These are phyloP conservation scores for Diaporthe velutina DNA, from an alignment of 2,329 filamentous ascomycete species.

Conservation along the genomic window DNA sequence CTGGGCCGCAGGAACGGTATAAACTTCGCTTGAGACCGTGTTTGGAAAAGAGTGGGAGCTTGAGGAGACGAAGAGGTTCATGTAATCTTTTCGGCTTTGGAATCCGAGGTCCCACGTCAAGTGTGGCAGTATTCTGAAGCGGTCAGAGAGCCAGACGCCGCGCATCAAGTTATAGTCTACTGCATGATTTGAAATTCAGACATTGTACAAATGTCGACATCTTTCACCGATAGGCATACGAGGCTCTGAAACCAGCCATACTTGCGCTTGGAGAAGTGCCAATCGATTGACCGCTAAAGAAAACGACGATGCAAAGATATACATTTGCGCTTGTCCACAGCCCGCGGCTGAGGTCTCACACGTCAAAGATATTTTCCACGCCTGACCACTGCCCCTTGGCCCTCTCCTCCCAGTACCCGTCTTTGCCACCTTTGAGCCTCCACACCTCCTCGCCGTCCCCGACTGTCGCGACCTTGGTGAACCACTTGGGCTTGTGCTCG, in stretches of 20 bases:
- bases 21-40: conserved; percentile 94
- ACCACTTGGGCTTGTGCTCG: conserved; percentile 84
- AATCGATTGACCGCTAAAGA: neutral
- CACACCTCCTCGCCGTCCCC: conserved; percentile 77
- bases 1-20: conserved; percentile 73
- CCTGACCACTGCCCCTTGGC: conserved; percentile 75
- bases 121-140: conserved; percentile 85
- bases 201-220: neutral
- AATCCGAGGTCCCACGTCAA: conserved; percentile 94
- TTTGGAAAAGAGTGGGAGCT: conserved; percentile 92
- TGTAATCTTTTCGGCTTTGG: conserved; percentile 89
- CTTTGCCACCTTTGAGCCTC: conserved; percentile 83
- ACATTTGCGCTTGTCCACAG: neutral
- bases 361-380: conserved; percentile 63
- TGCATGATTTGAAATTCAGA: neutral
- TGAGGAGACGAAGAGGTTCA: conserved; percentile 90
- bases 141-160: conserved; percentile 39
- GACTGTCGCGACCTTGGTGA: conserved; percentile 72
- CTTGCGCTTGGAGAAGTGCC: neutral
- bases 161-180: neutral
- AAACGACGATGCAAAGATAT: neutral
- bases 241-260: neutral
- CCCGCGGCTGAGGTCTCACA: neutral
- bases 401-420: conserved; percentile 94
- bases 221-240: neutral